Conservation (phyloP, 75 land plant genomes). For the Pinus taeda region DNA sequence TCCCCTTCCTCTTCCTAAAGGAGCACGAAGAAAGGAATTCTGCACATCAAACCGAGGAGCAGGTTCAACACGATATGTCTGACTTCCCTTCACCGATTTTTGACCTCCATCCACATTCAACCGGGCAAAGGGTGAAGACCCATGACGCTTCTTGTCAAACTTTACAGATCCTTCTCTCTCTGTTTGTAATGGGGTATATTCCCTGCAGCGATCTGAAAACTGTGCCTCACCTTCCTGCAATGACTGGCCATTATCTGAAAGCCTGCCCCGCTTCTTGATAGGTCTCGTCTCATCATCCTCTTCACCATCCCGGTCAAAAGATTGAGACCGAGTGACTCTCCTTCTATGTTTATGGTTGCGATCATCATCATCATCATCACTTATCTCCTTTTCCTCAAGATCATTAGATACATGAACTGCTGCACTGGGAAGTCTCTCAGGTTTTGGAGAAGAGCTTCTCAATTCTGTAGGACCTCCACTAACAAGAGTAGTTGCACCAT, state of each 20-base stretch:
- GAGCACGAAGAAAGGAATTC: conserved; percentile 18
- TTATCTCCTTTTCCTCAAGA: conserved; percentile 48
- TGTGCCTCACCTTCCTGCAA: conserved; percentile 46
- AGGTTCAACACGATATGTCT: conserved; percentile 36
- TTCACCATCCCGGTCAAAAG: conserved; percentile 44
- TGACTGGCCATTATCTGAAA: conserved; percentile 50
- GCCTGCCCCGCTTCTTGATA: conserved; percentile 37
- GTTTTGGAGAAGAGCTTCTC: conserved; percentile 20
- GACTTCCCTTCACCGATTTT: conserved; percentile 30
- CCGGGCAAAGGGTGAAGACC: conserved; percentile 11
- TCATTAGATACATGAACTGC: conserved; percentile 13
- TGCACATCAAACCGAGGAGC: conserved; percentile 34
- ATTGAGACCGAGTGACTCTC: conserved; percentile 65
- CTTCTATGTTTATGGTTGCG: conserved; percentile 97
- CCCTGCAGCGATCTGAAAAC: conserved; percentile 26
- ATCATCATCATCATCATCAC: conserved; percentile 94
- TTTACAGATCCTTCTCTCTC: conserved; percentile 42
- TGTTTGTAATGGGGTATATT: conserved; percentile 2
- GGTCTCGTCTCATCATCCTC: conserved; percentile 31
- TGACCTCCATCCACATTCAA: conserved; percentile 34
- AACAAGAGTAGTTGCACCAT: conserved; percentile 12
- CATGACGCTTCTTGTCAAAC: conserved; percentile 46
- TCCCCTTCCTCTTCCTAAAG: conserved; percentile 67
- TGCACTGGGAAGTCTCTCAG: conserved; percentile 19
- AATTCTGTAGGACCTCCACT: conserved; percentile 12